Conservation (phyloP, 2,329 filamentous ascomycete species). For the Clonostachys byssicola region DNA sequence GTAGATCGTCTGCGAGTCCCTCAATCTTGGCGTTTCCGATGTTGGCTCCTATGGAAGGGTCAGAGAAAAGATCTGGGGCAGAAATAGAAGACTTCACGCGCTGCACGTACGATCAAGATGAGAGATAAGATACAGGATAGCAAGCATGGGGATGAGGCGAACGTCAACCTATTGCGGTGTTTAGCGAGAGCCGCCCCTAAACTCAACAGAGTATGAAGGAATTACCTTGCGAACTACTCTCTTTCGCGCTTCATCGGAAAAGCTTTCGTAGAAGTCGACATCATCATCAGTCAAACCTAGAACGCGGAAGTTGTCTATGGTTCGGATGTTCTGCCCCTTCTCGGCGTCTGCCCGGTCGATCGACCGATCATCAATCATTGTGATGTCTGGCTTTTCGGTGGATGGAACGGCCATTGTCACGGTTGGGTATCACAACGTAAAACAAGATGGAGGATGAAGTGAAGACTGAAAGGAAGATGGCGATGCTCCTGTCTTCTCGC, state of each 20-base stretch:
- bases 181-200: neutral
- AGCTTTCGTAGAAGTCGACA: slow-evolving; percentile 17
- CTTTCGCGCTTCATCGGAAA: slow-evolving; percentile 12
- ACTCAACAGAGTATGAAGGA: neutral
- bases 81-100: too few relatives aligned
- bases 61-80: neutral
- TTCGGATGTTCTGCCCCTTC: slow-evolving; percentile 10
- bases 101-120: slow-evolving; percentile 42
- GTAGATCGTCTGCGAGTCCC: slow-evolving; percentile 19
- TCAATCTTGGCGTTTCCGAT: slow-evolving; percentile 46
- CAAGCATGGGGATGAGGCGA: slow-evolving; percentile 41
- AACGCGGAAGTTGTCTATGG: slow-evolving; percentile 19
- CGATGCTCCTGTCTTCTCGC: too few relatives aligned
- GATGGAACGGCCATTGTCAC: neutral
- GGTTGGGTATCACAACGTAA: neutral
- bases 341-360: slow-evolving; percentile 3
- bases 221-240: slow-evolving; percentile 15
- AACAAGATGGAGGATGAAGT: too few relatives aligned
- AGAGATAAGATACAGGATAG: slow-evolving; percentile 50
- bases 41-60: slow-evolving; percentile 29
- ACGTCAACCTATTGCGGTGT: slow-evolving; percentile 7
- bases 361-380: slow-evolving; percentile 1
- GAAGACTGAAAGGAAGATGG: too few relatives aligned
- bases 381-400: slow-evolving; percentile 3
- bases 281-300: slow-evolving; percentile 18